Evolutionary conservation across 2,329 filamentous ascomycete genomes (phyloP).

Genomic region (Alternaria longipes): DNA sequence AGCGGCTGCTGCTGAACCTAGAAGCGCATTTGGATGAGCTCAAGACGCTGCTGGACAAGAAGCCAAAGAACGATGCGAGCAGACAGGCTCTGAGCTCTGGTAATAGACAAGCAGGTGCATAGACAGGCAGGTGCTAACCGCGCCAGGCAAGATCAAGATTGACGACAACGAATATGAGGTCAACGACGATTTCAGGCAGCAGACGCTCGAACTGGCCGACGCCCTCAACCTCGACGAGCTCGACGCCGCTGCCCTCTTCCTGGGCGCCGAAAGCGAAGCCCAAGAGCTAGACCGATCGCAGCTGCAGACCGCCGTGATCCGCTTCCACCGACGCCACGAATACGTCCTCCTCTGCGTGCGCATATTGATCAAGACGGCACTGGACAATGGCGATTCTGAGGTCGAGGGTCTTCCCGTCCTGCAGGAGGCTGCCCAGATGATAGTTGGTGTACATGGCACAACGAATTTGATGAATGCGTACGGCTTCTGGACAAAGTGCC

Average conservation of each 20-base stretch:
- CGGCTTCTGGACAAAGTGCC: slow-evolving; percentile 76
- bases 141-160: slow-evolving; percentile 76
- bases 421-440: slow-evolving; percentile 39
- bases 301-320: slow-evolving; percentile 81
- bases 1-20: slow-evolving; percentile 73
- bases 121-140: slow-evolving; percentile 21
- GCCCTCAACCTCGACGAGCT: slow-evolving; percentile 90
- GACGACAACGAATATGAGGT: slow-evolving; percentile 78
- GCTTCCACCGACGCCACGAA: slow-evolving; percentile 86
- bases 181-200: slow-evolving; percentile 88
- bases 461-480: slow-evolving; percentile 64
- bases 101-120: slow-evolving; percentile 12
- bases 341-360: slow-evolving; percentile 85
- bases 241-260: slow-evolving; percentile 78
- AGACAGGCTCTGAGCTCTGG: slow-evolving; percentile 67
- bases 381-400: slow-evolving; percentile 52
- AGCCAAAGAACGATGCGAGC: slow-evolving; percentile 76
- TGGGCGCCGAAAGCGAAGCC: slow-evolving; percentile 76
- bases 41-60: slow-evolving; percentile 76
- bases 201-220: slow-evolving; percentile 82
- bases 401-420: slow-evolving; percentile 35
- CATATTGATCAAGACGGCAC: slow-evolving; percentile 75
- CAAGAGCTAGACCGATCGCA: slow-evolving; percentile 75
- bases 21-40: slow-evolving; percentile 73
- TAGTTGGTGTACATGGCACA: slow-evolving; percentile 66